A percentile compares a stretch with the other conserved stretches of the same genome.
phyloP scores from a whole-genome alignment of 2,329 filamentous ascomycete species.

The Talaromyces albobiverticillius region DNA sequence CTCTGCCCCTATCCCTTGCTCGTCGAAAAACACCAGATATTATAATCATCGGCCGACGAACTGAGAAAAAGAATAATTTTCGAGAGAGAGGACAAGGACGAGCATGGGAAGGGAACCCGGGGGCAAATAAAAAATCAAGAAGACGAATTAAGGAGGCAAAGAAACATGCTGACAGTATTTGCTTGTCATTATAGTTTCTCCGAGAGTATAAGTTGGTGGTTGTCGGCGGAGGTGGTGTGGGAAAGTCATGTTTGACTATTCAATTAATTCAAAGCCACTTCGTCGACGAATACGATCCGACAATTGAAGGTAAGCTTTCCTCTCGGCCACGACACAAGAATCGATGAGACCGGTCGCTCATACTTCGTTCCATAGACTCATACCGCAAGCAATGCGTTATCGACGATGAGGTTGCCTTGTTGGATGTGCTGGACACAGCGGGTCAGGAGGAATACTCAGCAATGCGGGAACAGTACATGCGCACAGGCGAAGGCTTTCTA shows the following conservation, averaged over 20 bases:
- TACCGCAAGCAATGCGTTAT: constrained; percentile 99
- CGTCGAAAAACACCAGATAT: neutral
- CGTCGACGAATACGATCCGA: constrained; percentile 98
- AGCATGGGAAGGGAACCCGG: neutral
- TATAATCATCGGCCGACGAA: neutral
- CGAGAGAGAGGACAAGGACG: neutral
- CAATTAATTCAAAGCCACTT: constrained; percentile 96
- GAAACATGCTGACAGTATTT: constrained; percentile 19
- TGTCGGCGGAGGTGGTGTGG: constrained; percentile 95
- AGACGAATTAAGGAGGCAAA: neutral
- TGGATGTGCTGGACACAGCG: constrained; percentile 97
- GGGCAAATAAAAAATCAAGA: neutral
- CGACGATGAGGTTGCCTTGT: constrained; percentile 93
- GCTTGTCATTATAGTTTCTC: constrained; percentile 59
- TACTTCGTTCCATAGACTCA: constrained; percentile 65
- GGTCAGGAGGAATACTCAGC: constrained; percentile 99
- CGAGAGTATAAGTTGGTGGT: constrained; percentile 96
- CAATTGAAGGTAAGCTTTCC: constrained; percentile 74
- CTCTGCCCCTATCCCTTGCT: constrained; percentile 1
- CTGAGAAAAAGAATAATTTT: neutral
- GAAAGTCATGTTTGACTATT: constrained; percentile 98
- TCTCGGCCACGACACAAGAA: too few species aligned
- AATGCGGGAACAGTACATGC: constrained; percentile 99
- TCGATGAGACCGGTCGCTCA: neutral
- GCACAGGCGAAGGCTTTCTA: constrained; percentile 95